Percentiles rank a stretch among this genome's conserved stretches.
phyloP scores from a whole-genome alignment of 1,139 yeast species.

The Geotrichum siamense region DNA sequence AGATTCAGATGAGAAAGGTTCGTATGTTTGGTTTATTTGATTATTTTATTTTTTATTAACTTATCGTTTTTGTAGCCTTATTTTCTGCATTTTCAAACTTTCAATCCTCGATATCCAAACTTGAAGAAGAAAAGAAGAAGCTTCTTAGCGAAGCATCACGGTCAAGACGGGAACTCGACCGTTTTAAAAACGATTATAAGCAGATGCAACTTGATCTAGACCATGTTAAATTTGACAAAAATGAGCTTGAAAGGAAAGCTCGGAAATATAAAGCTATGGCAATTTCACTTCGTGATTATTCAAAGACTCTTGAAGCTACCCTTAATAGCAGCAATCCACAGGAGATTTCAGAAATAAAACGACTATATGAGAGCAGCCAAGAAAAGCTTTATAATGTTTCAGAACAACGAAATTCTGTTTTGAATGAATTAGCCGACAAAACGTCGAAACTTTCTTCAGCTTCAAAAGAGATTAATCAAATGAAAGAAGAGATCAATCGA shows the following conservation, averaged over 20 bases:
- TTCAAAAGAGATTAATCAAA: not conserved
- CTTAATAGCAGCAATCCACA: constrained; percentile 12
- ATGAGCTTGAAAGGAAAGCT: constrained; percentile 21
- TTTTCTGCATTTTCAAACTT: constrained; percentile 27
- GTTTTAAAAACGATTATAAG: constrained; percentile 19
- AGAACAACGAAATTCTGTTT: constrained; percentile 16
- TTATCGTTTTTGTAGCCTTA: constrained; percentile 15
- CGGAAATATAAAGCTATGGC: constrained; percentile 22
- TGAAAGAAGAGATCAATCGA: constrained; percentile 3
- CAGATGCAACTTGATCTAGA: constrained; percentile 11
- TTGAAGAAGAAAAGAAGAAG: constrained; percentile 21
- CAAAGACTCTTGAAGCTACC: constrained; percentile 14
- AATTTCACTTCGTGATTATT: constrained; percentile 19
- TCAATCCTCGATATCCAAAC: constrained; percentile 23
- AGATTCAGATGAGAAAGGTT: constrained; percentile 27
- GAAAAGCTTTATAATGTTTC: constrained; percentile 11
- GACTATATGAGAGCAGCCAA: constrained; percentile 11
- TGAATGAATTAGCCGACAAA: constrained; percentile 14
- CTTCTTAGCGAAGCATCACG: constrained; percentile 13
- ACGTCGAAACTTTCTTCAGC: constrained; percentile 5
- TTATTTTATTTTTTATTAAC: not conserved
- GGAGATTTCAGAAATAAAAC: constrained; percentile 15
- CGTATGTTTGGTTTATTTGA: not conserved
- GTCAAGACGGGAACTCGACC: constrained; percentile 12
- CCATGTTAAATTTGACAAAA: constrained; percentile 15